Evolutionary conservation across 495 filamentous ascomycete genomes (phyloP).

Genomic region (Trichoderma erinaceum): DNA sequence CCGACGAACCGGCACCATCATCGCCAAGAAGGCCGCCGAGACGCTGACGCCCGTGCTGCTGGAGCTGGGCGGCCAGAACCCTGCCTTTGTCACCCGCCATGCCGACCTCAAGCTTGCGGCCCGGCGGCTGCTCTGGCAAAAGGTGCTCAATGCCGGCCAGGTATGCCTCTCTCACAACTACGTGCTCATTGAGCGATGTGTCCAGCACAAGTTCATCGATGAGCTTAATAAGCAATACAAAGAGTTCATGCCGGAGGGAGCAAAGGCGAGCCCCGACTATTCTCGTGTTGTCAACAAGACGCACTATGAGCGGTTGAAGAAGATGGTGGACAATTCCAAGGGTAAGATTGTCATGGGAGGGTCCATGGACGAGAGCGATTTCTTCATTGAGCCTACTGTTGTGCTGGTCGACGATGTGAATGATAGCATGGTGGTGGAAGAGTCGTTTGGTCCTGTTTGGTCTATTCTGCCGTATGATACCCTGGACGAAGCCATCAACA

Average conservation of each 20-base stretch:
- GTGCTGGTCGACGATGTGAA: slow-evolving; percentile 66
- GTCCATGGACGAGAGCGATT: slow-evolving; percentile 65
- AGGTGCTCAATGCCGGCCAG: slow-evolving; percentile 78
- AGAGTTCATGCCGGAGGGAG: slow-evolving; percentile 81
- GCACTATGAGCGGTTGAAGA: slow-evolving; percentile 79
- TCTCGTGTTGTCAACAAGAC: slow-evolving; percentile 69
- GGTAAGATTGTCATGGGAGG: slow-evolving; percentile 86
- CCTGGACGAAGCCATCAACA: slow-evolving; percentile 72
- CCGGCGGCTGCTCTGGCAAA: slow-evolving; percentile 79
- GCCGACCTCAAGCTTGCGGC: slow-evolving; percentile 78
- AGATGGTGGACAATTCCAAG: slow-evolving; percentile 72
- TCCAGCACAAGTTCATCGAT: slow-evolving; percentile 65
- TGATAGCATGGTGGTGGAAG: slow-evolving; percentile 71
- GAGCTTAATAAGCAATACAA: slow-evolving; percentile 64
- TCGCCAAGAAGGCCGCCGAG: slow-evolving; percentile 87
- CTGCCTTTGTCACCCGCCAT: slow-evolving; percentile 78
- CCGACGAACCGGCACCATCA: slow-evolving; percentile 69
- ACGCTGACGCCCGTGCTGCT: slow-evolving; percentile 81
- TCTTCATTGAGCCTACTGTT: slow-evolving; percentile 81
- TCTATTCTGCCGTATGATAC: slow-evolving; percentile 67
- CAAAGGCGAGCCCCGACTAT: slow-evolving; percentile 67
- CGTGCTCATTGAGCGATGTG: slow-evolving; percentile 67
- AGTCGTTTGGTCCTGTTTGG: slow-evolving; percentile 87
- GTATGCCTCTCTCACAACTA: slow-evolving; percentile 89
- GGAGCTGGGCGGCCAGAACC: slow-evolving; percentile 88